Evolutionary conservation across 768 basidiomycete species (phyloP), one percentile per base, ranked within the genome.

Genomic region (Boletus edulis): DNA sequence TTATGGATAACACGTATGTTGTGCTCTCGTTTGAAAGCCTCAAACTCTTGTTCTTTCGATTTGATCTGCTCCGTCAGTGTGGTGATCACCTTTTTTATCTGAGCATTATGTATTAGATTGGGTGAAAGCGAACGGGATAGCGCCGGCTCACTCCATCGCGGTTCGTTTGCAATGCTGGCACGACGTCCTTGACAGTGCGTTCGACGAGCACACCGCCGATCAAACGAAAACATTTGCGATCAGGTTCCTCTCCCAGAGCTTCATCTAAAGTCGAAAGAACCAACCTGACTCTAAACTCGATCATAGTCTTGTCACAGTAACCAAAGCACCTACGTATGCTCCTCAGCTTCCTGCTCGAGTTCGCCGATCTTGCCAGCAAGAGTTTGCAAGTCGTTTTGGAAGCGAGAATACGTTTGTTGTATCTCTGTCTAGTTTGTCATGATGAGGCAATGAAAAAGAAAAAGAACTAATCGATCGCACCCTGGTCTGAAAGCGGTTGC

Each of bases 121-220:
- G 6, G 38, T 20, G 7, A 49, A 42, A 43, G 46, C 22, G 8
- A 15, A 15, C 4, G 4, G 14, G 20, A 41, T 38, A 35, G 20
- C 6, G 24, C 46, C 15, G 11, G 75, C 87, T 59, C 65, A 95
- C 94, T 55, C 92, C 91, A 65, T 94, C 87, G 48, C 83, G 78
- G 65, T 94, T 98, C n/a, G 87, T 91, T 70, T 91, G 83, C 42
- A 99, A 74, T 29, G 89, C 85, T 37, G 97, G 96, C 37, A 91
- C 86, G 47, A 98, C 92, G 61, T 98, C 96, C 67, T 89, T 86
- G 44, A 98, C 97, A 3, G 95, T 98, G 45, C 95, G 81, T 69
- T 98, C 94, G 29, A 98, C 96, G 15, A 99, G 81, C 7, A 97
- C 87, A 29, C 96, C 96, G 6, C 97, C 97, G 59, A 99, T 89